These are phyloP conservation scores for Yamadazyma ubonensis DNA, from an alignment of 805 yeast species.

Conservation along the genomic window DNA sequence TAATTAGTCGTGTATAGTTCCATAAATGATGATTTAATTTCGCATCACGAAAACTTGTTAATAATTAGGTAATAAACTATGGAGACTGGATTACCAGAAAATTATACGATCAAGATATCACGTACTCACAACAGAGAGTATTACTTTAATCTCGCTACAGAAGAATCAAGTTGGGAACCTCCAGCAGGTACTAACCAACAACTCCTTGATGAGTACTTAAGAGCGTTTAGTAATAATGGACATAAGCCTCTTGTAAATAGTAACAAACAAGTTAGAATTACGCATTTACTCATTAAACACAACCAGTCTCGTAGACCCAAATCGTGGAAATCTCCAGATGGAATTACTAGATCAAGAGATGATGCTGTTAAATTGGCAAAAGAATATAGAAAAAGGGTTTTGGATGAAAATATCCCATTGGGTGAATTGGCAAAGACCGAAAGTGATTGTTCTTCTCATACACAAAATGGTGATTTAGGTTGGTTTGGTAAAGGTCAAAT, in stretches of 20 bases:
- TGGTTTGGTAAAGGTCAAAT: constrained; percentile 84
- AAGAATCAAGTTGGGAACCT: constrained; percentile 85
- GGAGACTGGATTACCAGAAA: constrained; percentile 75
- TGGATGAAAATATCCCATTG: constrained; percentile 63
- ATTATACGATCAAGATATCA: constrained; percentile 81
- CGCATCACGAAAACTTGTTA: constrained; percentile 1
- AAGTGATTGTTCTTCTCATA: constrained; percentile 85
- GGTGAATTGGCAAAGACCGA: constrained; percentile 75
- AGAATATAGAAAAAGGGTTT: constrained; percentile 55
- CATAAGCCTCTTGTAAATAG: constrained; percentile 47
- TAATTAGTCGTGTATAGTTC: not conserved
- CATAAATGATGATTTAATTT: no score
- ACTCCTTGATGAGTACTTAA: constrained; percentile 56
- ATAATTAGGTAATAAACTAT: constrained; percentile 8
- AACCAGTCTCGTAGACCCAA: constrained; percentile 82
- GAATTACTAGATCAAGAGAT: constrained; percentile 75
- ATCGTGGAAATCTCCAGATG: constrained; percentile 77
- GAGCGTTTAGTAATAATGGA: constrained; percentile 30
- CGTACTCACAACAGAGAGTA: constrained; percentile 83
- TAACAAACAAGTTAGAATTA: constrained; percentile 71
- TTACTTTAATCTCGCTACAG: constrained; percentile 66
- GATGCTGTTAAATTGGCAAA: constrained; percentile 72
- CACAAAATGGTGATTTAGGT: constrained; percentile 91
- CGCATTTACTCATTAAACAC: constrained; percentile 84
- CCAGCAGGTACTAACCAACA: constrained; percentile 78